Conservation (phyloP, 2,329 filamentous ascomycete species). For the Hypomyces rosellus region DNA sequence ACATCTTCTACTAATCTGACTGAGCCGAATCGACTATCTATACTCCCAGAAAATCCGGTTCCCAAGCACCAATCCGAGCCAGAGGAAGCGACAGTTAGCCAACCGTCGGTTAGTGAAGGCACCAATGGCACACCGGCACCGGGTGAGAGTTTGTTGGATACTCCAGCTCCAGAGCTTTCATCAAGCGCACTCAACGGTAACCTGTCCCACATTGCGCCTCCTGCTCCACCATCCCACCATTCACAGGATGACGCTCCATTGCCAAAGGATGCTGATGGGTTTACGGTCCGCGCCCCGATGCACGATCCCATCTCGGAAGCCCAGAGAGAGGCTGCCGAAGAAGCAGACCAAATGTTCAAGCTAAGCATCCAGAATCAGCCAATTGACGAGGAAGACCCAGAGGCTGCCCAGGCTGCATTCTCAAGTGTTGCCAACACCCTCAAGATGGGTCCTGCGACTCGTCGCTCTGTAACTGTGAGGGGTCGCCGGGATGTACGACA, state of each 20-base stretch:
- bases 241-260: slow-evolving; percentile 22
- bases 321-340: slow-evolving; percentile 56
- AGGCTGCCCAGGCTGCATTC: slow-evolving; percentile 65
- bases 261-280: slow-evolving; percentile 64
- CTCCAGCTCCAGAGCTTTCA: slow-evolving; percentile 18
- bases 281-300: slow-evolving; percentile 59
- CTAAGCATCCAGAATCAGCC: slow-evolving; percentile 74
- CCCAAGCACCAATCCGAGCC: slow-evolving; percentile 23
- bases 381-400: slow-evolving; percentile 69
- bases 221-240: slow-evolving; percentile 43
- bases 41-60: slow-evolving; percentile 52
- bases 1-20: slow-evolving; percentile 54
- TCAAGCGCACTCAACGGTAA: slow-evolving; percentile 43
- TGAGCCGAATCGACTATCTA: slow-evolving; percentile 48
- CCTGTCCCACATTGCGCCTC: slow-evolving; percentile 42
- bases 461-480: slow-evolving; percentile 69
- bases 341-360: slow-evolving; percentile 64
- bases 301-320: slow-evolving; percentile 66
- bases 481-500: slow-evolving; percentile 89
- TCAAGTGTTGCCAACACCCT: slow-evolving; percentile 71
- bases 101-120: slow-evolving; percentile 31
- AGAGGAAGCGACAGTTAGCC: slow-evolving; percentile 20
- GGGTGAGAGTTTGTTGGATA: slow-evolving; percentile 23
- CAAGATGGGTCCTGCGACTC: slow-evolving; percentile 57
- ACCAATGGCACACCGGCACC: slow-evolving; percentile 38